A percentile compares a stretch with the other conserved stretches of the same genome.
Evolutionary conservation across 805 yeast species (phyloP).

Genomic region (Sungouiella thailandica): DNA sequence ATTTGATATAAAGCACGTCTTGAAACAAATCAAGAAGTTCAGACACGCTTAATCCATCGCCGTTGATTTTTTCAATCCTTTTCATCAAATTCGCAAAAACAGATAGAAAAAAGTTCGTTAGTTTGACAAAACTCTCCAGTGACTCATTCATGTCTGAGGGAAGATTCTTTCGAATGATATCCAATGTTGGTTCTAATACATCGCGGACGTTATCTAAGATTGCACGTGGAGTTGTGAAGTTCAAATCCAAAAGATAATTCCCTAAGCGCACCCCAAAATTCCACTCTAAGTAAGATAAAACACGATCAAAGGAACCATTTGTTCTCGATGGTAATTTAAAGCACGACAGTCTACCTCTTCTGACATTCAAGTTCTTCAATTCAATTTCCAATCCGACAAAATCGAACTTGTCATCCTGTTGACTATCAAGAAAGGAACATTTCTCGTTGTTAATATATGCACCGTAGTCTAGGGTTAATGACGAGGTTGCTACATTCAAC

Average conservation of each 20-base stretch:
- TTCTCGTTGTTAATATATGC: slow-evolving; percentile 33
- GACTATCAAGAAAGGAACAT: slow-evolving; percentile 8
- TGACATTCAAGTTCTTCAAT: slow-evolving; percentile 11
- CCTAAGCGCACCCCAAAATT: slow-evolving; percentile 18
- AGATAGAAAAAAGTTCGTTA: background rate
- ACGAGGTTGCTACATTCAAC: slow-evolving; percentile 14
- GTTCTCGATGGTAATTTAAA: slow-evolving; percentile 7
- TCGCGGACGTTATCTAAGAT: slow-evolving; percentile 11
- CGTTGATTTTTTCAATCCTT: background rate
- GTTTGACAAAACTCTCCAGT: background rate
- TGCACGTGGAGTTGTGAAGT: slow-evolving; percentile 8
- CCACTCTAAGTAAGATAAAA: slow-evolving; percentile 20
- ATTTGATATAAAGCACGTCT: background rate
- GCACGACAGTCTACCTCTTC: background rate
- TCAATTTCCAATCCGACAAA: slow-evolving; percentile 31
- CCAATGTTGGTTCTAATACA: slow-evolving; percentile 7
- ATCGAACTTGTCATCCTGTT: slow-evolving; percentile 1
- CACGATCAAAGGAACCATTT: slow-evolving; percentile 14
- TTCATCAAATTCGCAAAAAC: background rate
- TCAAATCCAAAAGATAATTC: slow-evolving; percentile 16
- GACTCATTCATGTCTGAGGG: background rate
- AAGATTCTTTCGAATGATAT: slow-evolving; percentile 3
- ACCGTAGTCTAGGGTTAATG: slow-evolving; percentile 24
- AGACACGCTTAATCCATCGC: no score
- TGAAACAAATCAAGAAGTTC: no score